phyloP scores from a whole-genome alignment of 257 asterid genomes.

The Gentiana straminea region DNA sequence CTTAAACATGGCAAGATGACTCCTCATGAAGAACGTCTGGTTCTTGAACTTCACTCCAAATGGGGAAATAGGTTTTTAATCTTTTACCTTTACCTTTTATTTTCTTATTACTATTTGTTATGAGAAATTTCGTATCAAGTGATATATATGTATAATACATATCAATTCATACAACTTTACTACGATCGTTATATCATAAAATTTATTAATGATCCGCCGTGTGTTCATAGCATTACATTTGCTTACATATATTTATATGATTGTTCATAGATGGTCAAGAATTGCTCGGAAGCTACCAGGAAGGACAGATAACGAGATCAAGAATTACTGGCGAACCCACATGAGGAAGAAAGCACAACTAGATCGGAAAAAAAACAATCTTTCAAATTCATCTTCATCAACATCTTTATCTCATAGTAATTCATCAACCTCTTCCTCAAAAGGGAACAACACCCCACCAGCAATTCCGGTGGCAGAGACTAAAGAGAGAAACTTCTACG shows the following conservation, averaged over 20 bases:
- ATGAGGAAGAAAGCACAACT: conserved; percentile 49
- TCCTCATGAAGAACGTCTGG: conserved; percentile 65
- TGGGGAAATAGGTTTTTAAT: conserved; percentile 71
- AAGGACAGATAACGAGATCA: conserved; percentile 75
- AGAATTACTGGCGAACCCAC: conserved; percentile 68
- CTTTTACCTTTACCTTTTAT: neutral
- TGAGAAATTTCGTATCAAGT: no score
- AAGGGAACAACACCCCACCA: conserved; percentile 15
- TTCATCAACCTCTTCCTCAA: conserved; percentile 26
- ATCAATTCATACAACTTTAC: no score
- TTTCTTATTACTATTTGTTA: no score
- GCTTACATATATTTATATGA: no score
- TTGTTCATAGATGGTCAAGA: conserved; percentile 53
- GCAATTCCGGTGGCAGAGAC: conserved; percentile 8
- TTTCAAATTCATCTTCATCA: conserved; percentile 10
- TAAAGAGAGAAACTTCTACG: conserved; percentile 45
- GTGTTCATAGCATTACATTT: no score
- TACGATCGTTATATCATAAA: no score
- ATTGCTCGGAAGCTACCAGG: conserved; percentile 65
- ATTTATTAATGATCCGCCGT: no score
- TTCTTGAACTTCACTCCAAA: conserved; percentile 74
- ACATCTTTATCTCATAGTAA: conserved; percentile 35
- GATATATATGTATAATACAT: no score
- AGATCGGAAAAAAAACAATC: conserved; percentile 23
- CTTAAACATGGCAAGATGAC: conserved; percentile 82